Evolutionary conservation across 1,284 basidiomycete genomes (phyloP).

Genomic region (Flammula alnicola): DNA sequence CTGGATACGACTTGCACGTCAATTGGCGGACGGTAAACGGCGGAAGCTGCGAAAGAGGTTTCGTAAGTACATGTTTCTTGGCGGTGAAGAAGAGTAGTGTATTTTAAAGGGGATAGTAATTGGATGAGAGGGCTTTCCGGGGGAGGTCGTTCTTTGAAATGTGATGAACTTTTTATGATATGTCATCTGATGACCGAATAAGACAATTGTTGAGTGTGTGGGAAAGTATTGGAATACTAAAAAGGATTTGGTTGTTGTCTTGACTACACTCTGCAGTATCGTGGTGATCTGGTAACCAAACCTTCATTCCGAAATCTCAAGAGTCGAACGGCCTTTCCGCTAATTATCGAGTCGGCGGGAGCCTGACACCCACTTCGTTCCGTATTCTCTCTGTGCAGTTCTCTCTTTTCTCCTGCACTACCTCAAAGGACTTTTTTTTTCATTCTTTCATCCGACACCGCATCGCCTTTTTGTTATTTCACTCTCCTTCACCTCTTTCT

Average conservation of each 20-base stretch:
- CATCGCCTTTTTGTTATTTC: slow-evolving; percentile 17
- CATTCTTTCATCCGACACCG: too few species aligned
- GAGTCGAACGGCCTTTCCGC: slow-evolving; percentile 33
- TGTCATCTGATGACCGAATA: slow-evolving; percentile 17
- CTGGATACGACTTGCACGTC: slow-evolving; percentile 75
- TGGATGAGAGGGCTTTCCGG: slow-evolving; percentile 4
- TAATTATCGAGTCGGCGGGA: slow-evolving; percentile 40
- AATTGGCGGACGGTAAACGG: slow-evolving; percentile 57
- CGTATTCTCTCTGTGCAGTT: slow-evolving; percentile 21
- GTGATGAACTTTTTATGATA: slow-evolving; percentile 15
- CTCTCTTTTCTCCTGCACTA: slow-evolving; percentile 17
- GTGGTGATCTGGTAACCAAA: slow-evolving; percentile 41
- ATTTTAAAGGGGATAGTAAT: slow-evolving; percentile 22
- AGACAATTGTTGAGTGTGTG: slow-evolving; percentile 20
- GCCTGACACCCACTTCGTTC: slow-evolving; percentile 27
- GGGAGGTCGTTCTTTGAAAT: not conserved
- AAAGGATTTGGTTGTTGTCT: slow-evolving; percentile 54
- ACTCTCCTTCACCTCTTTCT: slow-evolving; percentile 23
- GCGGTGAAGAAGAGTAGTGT: slow-evolving; percentile 43
- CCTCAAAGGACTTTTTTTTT: slow-evolving; percentile 16
- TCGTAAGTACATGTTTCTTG: slow-evolving; percentile 74
- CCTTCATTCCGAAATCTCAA: slow-evolving; percentile 36
- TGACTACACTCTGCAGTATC: slow-evolving; percentile 57
- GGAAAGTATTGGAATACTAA: slow-evolving; percentile 25
- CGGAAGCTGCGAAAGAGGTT: slow-evolving; percentile 71